A percentile compares a stretch with the other conserved stretches of the same genome.
Conservation (phyloP, 163 green algal genomes). For the Chloromonas sp. region DNA sequence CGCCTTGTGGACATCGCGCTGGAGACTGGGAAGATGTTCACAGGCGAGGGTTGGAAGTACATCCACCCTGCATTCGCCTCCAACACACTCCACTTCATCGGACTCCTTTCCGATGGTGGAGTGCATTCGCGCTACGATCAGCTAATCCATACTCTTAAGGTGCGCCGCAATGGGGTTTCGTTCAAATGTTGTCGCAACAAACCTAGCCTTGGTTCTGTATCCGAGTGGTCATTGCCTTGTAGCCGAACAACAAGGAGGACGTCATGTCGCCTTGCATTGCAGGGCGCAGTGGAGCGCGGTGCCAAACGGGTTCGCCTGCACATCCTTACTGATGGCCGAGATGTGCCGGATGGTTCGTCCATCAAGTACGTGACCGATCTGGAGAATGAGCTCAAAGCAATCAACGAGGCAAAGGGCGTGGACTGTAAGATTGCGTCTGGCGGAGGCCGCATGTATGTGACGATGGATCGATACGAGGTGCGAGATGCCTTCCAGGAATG, state of each 20-base stretch:
- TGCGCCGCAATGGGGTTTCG: neutral
- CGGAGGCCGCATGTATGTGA: constrained; percentile 87
- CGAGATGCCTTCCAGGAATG: neutral
- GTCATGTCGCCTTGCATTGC: neutral
- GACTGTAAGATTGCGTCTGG: constrained; percentile 86
- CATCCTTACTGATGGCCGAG: constrained; percentile 88
- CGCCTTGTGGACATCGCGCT: constrained; percentile 84
- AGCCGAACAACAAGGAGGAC: no score
- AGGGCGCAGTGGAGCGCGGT: constrained; percentile 64
- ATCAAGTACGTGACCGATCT: constrained; percentile 69
- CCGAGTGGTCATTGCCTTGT: no score
- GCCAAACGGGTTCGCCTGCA: constrained; percentile 79
- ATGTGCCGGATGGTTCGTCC: constrained; percentile 82
- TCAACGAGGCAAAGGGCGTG: constrained; percentile 13
- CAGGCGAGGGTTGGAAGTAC: constrained; percentile 74
- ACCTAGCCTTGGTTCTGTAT: no score
- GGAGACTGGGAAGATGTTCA: constrained; percentile 67
- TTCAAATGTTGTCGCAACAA: no score
- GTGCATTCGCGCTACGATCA: constrained; percentile 89
- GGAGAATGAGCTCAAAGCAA: constrained; percentile 50
- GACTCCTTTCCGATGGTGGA: constrained; percentile 86
- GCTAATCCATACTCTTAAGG: constrained; percentile 41
- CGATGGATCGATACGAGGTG: constrained; percentile 91
- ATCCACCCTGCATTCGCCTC: constrained; percentile 62
- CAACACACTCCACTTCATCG: constrained; percentile 91